These are phyloP conservation scores for Sarocladiaceae sp. DNA, from an alignment of 2,329 filamentous ascomycete genomes.

Conservation along the genomic window DNA sequence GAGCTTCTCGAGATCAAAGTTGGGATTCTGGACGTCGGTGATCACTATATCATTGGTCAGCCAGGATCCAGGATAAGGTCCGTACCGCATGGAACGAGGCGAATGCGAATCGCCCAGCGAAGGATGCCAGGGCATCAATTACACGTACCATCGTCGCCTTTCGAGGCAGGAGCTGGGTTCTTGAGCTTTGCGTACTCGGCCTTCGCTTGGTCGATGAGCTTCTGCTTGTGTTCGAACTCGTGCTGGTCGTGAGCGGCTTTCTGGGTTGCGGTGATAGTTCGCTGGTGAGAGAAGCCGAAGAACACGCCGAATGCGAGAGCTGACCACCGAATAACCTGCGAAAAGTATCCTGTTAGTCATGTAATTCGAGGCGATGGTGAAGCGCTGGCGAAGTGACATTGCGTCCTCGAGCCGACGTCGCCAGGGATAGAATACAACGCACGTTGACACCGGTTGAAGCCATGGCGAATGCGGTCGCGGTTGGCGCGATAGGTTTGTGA, in stretches of 20 bases:
- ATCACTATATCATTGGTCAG: conserved; percentile 20
- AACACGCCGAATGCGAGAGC: conserved; percentile 87
- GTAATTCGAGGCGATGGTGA: neutral
- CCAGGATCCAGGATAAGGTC: neutral
- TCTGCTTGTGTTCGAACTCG: conserved; percentile 88
- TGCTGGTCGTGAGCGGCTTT: conserved; percentile 67
- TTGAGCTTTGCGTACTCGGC: conserved; percentile 77
- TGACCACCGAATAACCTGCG: conserved; percentile 93
- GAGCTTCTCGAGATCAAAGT: conserved; percentile 90
- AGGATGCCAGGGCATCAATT: neutral
- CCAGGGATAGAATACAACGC: conserved; percentile 29
- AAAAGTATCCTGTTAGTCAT: conserved; percentile 10
- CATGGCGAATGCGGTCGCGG: conserved; percentile 48
- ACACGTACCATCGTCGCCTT: conserved; percentile 27
- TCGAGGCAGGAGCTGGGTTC: conserved; percentile 46
- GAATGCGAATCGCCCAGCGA: neutral
- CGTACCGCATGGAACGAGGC: neutral
- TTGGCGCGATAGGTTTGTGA: conserved; percentile 34
- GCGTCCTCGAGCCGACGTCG: neutral
- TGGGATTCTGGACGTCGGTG: conserved; percentile 72
- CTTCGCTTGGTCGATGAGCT: conserved; percentile 90
- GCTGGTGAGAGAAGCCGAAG: conserved; percentile 95
- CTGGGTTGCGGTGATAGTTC: conserved; percentile 68
- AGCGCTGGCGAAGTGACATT: neutral
- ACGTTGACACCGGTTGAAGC: conserved; percentile 68